A percentile compares a stretch with the other conserved stretches of the same genome.
Conservation (phyloP, 2,329 filamentous ascomycete species). For the Ceratocystis huliohia region DNA sequence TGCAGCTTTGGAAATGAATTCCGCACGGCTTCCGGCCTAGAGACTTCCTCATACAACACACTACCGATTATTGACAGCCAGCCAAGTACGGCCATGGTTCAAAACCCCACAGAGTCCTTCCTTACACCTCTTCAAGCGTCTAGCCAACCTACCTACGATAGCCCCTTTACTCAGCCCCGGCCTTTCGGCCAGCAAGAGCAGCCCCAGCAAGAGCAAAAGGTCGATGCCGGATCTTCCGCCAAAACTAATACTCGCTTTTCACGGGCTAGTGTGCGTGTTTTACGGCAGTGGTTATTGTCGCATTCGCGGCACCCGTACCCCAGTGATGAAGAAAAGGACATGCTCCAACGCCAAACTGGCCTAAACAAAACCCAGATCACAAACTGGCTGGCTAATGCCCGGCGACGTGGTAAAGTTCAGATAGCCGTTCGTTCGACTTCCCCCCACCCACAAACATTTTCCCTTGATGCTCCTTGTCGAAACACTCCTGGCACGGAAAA, state of each 20-base stretch:
- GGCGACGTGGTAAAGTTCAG: conserved; percentile 66
- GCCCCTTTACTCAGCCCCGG: background rate
- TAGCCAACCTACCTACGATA: background rate
- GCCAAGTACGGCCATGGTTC: conserved; percentile 27
- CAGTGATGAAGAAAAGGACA: conserved; percentile 73
- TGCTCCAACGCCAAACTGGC: conserved; percentile 64
- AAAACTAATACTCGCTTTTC: conserved; percentile 69
- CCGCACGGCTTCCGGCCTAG: conserved; percentile 25
- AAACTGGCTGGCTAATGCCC: conserved; percentile 86
- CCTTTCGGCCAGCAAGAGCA: background rate
- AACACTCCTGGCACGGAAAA: conserved; percentile 41
- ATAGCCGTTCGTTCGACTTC: conserved; percentile 51
- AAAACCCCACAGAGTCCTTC: background rate
- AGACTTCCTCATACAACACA: conserved; percentile 35
- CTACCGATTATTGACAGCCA: conserved; percentile 36
- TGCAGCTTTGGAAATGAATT: conserved; percentile 41
- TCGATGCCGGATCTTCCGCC: background rate
- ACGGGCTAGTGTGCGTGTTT: conserved; percentile 60
- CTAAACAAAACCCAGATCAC: conserved; percentile 73
- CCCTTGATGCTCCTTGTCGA: conserved; percentile 60
- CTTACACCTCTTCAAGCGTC: background rate
- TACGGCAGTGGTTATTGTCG: conserved; percentile 74
- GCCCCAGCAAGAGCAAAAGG: background rate
- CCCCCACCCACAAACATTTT: conserved; percentile 43
- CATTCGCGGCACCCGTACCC: conserved; percentile 79